Evolutionary conservation across 2,329 filamentous ascomycete genomes (phyloP).

Genomic region (Pseudogymnoascus sp.): DNA sequence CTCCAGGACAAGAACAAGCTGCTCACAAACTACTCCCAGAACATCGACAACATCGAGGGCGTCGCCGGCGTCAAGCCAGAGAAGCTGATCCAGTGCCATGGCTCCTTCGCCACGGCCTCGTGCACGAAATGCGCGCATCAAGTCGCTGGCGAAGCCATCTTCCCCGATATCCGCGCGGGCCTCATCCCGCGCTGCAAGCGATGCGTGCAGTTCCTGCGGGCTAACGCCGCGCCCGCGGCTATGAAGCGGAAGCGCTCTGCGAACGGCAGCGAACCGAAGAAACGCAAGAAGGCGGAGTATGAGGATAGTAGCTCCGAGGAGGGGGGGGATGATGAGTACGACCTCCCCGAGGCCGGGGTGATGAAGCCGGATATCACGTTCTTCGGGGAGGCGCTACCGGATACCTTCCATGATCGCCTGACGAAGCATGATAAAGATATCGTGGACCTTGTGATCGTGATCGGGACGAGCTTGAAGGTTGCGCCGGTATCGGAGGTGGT

Average conservation of each 20-base stretch:
- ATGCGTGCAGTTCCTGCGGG: slow-evolving; percentile 51
- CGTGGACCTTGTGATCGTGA: slow-evolving; percentile 87
- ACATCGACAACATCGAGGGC: slow-evolving; percentile 93
- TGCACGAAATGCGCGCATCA: slow-evolving; percentile 73
- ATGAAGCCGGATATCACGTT: slow-evolving; percentile 99
- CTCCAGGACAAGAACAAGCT: slow-evolving; percentile 83
- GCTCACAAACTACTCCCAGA: slow-evolving; percentile 95
- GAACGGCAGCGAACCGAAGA: slow-evolving; percentile 37
- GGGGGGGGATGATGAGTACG: slow-evolving; percentile 44
- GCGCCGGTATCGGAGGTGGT: slow-evolving; percentile 90
- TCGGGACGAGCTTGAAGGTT: slow-evolving; percentile 92
- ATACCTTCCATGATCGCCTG: slow-evolving; percentile 72
- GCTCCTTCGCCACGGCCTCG: slow-evolving; percentile 85
- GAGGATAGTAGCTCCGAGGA: slow-evolving; percentile 29
- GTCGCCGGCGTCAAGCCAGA: slow-evolving; percentile 72
- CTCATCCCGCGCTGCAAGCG: slow-evolving; percentile 68
- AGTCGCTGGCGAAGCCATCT: slow-evolving; percentile 68
- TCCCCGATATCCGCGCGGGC: slow-evolving; percentile 67
- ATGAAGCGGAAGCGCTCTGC: slow-evolving; percentile 47
- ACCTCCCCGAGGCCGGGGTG: slow-evolving; percentile 62
- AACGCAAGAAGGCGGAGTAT: slow-evolving; percentile 18
- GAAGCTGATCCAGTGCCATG: slow-evolving; percentile 91
- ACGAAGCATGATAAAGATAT: slow-evolving; percentile 70
- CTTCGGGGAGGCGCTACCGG: slow-evolving; percentile 84
- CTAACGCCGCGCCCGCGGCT: slow-evolving; percentile 41